Evolutionary conservation across 164 flowering plant species (phyloP).

Genomic region (Berberis vulgaris): DNA sequence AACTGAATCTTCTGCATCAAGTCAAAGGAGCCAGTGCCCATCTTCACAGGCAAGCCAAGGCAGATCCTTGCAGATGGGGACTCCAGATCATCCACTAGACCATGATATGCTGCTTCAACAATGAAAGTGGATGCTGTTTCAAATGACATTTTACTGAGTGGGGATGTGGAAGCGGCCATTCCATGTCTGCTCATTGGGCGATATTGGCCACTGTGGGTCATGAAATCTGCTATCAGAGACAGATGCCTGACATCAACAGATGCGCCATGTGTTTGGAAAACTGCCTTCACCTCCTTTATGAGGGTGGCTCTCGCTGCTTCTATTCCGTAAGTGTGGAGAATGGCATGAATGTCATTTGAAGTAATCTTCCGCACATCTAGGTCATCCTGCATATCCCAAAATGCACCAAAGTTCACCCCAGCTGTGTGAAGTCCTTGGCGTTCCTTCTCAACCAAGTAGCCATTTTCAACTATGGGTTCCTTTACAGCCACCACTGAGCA

Average conservation of each 20-base stretch:
- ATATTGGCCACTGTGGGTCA: conserved; percentile 77
- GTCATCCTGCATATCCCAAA: conserved; percentile 67
- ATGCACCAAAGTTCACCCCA: conserved; percentile 58
- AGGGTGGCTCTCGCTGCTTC: conserved; percentile 91
- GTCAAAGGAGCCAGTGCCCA: conserved; percentile 88
- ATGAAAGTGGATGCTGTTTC: conserved; percentile 86
- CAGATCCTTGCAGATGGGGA: conserved; percentile 81
- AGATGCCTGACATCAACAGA: conserved; percentile 63
- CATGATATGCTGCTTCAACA: conserved; percentile 60
- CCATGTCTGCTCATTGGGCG: conserved; percentile 80
- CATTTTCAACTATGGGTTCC: conserved; percentile 19
- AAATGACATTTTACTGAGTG: conserved; percentile 69
- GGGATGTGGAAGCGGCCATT: conserved; percentile 63
- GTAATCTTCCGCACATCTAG: conserved; percentile 52
- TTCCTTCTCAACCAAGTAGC: conserved; percentile 5
- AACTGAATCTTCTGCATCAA: background rate
- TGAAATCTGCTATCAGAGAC: conserved; percentile 71
- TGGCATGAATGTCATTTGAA: conserved; percentile 58
- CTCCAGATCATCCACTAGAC: conserved; percentile 56
- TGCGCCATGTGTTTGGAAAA: conserved; percentile 62
- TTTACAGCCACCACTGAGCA: conserved; percentile 29
- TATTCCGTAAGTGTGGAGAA: conserved; percentile 75
- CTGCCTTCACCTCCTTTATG: conserved; percentile 51
- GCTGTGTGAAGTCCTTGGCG: conserved; percentile 49
- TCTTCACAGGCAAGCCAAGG: conserved; percentile 77